A percentile compares a stretch with the other conserved stretches of the same genome.
Evolutionary conservation across 2,329 filamentous ascomycete species (phyloP).

Genomic region (Trichoderma koningiopsis): DNA sequence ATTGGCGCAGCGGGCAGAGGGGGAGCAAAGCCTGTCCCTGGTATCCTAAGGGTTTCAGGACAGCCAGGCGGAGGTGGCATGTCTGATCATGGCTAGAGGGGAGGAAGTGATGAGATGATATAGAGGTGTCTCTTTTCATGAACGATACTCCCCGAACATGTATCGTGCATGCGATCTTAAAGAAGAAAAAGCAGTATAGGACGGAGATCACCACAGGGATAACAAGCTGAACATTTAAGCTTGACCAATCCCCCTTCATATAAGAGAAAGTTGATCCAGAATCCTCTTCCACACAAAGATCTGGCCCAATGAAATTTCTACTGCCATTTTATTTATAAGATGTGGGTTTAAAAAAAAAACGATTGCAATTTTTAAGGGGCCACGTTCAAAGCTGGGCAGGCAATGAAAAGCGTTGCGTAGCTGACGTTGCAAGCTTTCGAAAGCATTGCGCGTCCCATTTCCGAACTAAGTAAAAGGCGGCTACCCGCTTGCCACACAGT

Average conservation of each 20-base stretch:
- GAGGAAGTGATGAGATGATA: background rate
- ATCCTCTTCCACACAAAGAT: background rate
- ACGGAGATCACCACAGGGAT: constrained; percentile 1
- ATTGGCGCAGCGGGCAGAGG: constrained; percentile 14
- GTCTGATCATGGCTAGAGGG: constrained; percentile 34
- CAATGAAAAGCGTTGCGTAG: constrained; percentile 26
- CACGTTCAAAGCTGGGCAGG: background rate
- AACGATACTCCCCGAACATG: background rate
- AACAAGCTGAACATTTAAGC: background rate
- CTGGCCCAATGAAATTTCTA: background rate
- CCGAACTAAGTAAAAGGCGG: constrained; percentile 33
- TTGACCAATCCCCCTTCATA: constrained; percentile 2
- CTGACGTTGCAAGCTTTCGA: constrained; percentile 36
- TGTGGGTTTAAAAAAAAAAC: background rate
- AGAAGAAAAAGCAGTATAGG: background rate
- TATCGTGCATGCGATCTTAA: background rate
- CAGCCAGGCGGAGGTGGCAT: constrained; percentile 36
- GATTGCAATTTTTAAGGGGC: background rate
- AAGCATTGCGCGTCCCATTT: constrained; percentile 40
- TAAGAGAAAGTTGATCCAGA: background rate
- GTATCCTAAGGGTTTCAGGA: constrained; percentile 33
- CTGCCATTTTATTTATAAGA: constrained; percentile 4
- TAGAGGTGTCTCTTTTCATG: background rate
- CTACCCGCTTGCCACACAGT: constrained; percentile 18
- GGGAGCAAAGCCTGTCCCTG: constrained; percentile 26